These are phyloP conservation scores for Metarhizium brunneum DNA, from an alignment of 2,329 filamentous ascomycete genomes.

Conservation along the genomic window DNA sequence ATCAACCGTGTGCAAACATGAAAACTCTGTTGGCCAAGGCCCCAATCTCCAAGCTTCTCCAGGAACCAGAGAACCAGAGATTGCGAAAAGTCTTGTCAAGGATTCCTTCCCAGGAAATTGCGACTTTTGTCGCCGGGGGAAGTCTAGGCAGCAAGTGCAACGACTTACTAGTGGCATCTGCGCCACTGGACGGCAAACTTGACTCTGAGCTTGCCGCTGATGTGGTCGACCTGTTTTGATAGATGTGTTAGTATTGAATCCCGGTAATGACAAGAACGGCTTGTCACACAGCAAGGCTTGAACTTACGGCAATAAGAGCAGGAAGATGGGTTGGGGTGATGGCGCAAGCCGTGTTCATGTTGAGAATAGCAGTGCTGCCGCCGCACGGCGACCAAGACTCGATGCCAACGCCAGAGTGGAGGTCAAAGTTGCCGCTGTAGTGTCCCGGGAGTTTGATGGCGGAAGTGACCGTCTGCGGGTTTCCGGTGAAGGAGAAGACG, in stretches of 20 bases:
- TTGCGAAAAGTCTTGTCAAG: neutral
- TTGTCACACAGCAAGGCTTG: neutral
- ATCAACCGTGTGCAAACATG: neutral
- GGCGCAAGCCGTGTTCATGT: slow-evolving; percentile 19
- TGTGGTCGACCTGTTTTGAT: slow-evolving; percentile 13
- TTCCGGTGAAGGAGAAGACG: slow-evolving; percentile 18
- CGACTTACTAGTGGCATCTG: neutral
- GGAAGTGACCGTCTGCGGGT: slow-evolving; percentile 12
- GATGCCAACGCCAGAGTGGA: slow-evolving; percentile 11
- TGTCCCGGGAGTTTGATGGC: slow-evolving; percentile 9
- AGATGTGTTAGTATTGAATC: too few relatives aligned
- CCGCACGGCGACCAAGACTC: slow-evolving; percentile 15
- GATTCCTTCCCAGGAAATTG: neutral
- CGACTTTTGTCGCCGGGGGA: neutral
- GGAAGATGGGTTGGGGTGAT: slow-evolving; percentile 13
- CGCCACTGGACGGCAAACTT: slow-evolving; percentile 16
- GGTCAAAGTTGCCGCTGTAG: slow-evolving; percentile 14
- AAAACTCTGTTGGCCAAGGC: neutral
- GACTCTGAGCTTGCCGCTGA: slow-evolving; percentile 17
- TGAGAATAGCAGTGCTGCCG: slow-evolving; percentile 17
- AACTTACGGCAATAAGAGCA: slow-evolving; percentile 16
- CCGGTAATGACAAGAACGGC: too few relatives aligned
- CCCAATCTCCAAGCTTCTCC: neutral
- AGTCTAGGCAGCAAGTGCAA: neutral
- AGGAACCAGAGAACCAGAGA: neutral